Conservation (phyloP, 106 monocot genomes). For the Platanthera zijinensis region DNA sequence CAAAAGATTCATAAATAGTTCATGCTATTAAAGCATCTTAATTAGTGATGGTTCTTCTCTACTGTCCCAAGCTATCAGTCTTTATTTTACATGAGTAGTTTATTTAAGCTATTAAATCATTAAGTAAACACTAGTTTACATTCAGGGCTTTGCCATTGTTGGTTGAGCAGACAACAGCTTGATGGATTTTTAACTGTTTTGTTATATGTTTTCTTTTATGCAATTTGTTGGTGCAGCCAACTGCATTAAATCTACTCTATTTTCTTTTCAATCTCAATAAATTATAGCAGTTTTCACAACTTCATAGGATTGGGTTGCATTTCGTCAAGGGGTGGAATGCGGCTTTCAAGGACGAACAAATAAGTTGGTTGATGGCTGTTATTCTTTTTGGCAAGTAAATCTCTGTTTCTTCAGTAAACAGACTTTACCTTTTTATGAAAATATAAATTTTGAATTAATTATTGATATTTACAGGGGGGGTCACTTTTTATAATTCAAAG, state of each 20-base stretch:
- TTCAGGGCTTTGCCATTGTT: no score
- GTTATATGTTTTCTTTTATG: neutral
- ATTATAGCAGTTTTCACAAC: neutral
- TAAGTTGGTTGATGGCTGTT: slow-evolving; percentile 99
- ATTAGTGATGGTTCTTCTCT: no score
- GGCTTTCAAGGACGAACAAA: slow-evolving; percentile 98
- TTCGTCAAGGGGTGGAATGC: slow-evolving; percentile 86
- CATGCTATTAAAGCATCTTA: no score
- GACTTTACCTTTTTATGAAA: neutral
- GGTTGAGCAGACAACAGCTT: neutral
- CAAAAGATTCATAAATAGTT: no score
- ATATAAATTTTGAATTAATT: neutral
- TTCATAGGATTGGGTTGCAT: slow-evolving; percentile 72
- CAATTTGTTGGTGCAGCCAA: neutral
- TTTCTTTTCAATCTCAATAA: neutral
- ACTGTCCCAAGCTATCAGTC: no score
- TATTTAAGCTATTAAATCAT: no score
- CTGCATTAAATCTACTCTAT: neutral
- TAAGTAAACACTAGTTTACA: no score
- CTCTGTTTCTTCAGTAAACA: slow-evolving; percentile 5
- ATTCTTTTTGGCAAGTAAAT: slow-evolving; percentile 99
- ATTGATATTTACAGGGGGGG: slow-evolving; percentile 48
- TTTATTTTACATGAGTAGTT: no score
- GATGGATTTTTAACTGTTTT: neutral
- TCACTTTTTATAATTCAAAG: slow-evolving; percentile 63